Evolutionary conservation across 768 basidiomycete genomes (phyloP).

Genomic region (Chiua virens): DNA sequence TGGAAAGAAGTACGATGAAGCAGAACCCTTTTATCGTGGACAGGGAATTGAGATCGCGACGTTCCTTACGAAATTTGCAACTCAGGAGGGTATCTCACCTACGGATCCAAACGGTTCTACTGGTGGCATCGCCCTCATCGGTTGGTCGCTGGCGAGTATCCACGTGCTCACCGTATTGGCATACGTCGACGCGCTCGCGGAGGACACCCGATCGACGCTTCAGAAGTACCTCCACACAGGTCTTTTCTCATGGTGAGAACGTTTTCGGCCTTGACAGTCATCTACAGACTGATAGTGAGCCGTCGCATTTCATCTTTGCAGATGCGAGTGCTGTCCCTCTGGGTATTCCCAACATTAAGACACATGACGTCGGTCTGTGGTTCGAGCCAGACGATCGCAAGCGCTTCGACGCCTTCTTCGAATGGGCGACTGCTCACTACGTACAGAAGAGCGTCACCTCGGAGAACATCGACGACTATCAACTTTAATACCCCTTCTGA

Average conservation of each 20-base stretch:
- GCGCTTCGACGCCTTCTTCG: constrained; percentile 17
- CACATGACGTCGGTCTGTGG: not conserved
- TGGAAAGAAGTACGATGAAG: constrained; percentile 15
- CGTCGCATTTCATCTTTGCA: not conserved
- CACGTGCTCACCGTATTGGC: constrained; percentile 12
- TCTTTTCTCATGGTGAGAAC: constrained; percentile 17
- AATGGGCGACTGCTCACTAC: constrained; percentile 15
- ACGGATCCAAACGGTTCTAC: not conserved
- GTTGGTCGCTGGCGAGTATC: constrained; percentile 20
- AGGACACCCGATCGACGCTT: constrained; percentile 6
- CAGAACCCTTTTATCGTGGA: constrained; percentile 12
- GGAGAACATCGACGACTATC: constrained; percentile 15
- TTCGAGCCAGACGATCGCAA: constrained; percentile 4
- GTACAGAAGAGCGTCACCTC: constrained; percentile 18
- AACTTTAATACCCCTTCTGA: constrained; percentile 9
- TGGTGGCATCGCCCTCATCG: constrained; percentile 16
- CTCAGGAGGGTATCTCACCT: constrained; percentile 12
- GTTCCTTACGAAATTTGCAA: constrained; percentile 17
- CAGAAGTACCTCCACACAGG: constrained; percentile 19
- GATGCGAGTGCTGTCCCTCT: constrained; percentile 4
- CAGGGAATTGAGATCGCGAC: constrained; percentile 20
- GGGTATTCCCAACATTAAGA: constrained; percentile 4
- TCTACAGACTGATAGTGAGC: too few species aligned
- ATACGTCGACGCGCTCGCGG: constrained; percentile 11
- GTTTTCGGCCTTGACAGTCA: not conserved